These are phyloP conservation scores for Xerocomus amazonicus DNA, from an alignment of 1,284 basidiomycete species.

Conservation along the genomic window DNA sequence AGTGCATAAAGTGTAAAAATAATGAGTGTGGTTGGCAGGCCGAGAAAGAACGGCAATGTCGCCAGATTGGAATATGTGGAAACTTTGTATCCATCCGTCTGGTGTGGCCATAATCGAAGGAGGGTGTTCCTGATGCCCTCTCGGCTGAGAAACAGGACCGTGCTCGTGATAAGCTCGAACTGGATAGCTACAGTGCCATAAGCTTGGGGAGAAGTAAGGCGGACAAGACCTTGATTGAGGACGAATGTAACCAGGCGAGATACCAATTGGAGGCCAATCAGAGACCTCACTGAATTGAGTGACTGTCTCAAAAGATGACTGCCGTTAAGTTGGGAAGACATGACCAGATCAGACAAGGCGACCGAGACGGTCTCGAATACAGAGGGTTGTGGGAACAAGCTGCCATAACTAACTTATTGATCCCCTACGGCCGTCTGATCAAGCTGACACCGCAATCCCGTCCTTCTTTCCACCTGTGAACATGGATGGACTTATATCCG, in stretches of 20 bases:
- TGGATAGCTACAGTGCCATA: conserved; percentile 87
- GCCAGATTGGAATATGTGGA: conserved; percentile 46
- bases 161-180: conserved; percentile 83
- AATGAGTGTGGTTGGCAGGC: conserved; percentile 49
- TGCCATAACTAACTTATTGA: too few species aligned
- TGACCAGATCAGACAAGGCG: neutral
- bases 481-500: neutral
- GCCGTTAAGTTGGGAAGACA: conserved; percentile 12
- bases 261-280: conserved; percentile 84
- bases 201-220: conserved; percentile 80
- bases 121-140: conserved; percentile 89
- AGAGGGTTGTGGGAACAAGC: too few species aligned
- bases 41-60: conserved; percentile 55
- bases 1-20: conserved; percentile 48
- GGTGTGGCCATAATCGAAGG: conserved; percentile 45
- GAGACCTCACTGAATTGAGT: conserved; percentile 66
- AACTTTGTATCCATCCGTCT: conserved; percentile 3
- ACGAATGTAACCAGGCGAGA: conserved; percentile 83
- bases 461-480: neutral
- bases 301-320: conserved; percentile 38
- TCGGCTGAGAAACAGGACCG: conserved; percentile 87
- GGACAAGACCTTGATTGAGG: conserved; percentile 85
- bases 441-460: too few species aligned
- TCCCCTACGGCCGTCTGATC: too few species aligned
- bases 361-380: too few species aligned